Base-by-base conservation (phyloP, 495 filamentous ascomycete genomes). In the Amniculicola lignicola region DNA sequence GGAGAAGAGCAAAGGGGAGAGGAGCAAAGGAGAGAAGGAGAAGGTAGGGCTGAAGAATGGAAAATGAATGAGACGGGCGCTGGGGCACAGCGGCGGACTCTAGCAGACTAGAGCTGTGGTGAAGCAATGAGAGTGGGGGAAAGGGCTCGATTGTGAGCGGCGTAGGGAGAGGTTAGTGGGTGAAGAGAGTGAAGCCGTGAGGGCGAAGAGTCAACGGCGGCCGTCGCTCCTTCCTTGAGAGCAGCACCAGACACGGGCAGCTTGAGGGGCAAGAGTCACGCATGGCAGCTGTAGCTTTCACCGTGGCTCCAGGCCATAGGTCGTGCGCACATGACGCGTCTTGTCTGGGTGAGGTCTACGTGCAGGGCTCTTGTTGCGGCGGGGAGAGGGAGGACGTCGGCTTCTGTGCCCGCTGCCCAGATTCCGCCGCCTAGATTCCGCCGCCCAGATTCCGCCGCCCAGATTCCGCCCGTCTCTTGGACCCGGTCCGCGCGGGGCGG, bases 31-130 rank as follows among this genome's bases (percentile, higher is more conserved):
- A 24, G 10, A 7, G 41, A 4, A 7, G 41, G 10, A 25, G 38
- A 33, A 29, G 16, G 11, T 33, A 27, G 29, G 28, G 41, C 28
- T 27, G 52, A 49, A 57, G 41, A 57, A 60, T 47, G 51, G 44
- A 25, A 48, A 64, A 60, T 51, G 55, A 60, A 60, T 56, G 51
- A 37, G 50, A 41, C 40, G 33, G 40, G 54, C 27, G 19, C 39
- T n/a, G 29, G 31, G 52, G 31, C 42, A 48, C 18, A 12, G 1
- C 23, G 14, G 31, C 5, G 41, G 41, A 40, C 24, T 43, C 40
- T 45, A 44, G 53, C 46, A 39, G 24, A 15, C 50, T 54, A 63
- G 50, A 53, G 61, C 39, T 58, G 35, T 39, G 40, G 14, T 6
- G 44, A 43, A 51, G 38, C 39, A 51, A 54, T 63, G 59, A 54